Evolutionary conservation across 2,329 filamentous ascomycete genomes (phyloP), one percentile per base, ranked within the genome.

Genomic region (Sporothrix euskadiensis): DNA sequence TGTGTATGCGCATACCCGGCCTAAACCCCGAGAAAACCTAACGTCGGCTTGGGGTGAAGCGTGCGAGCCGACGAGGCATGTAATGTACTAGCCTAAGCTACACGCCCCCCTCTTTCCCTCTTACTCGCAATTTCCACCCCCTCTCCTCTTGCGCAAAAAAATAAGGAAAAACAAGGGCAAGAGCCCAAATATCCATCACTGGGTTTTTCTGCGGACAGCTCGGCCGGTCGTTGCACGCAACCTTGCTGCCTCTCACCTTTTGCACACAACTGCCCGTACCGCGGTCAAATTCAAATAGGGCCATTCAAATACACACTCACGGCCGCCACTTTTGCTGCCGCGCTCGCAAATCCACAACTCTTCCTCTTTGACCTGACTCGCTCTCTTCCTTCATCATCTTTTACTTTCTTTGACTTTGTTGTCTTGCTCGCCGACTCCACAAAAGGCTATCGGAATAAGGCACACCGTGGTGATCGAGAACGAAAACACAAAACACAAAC

Each of bases 231-330:
- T 72, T 72, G 78, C 81, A 78, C 80, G 80, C 80, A 76, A 74
- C 8, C 16, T 30, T 52, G 26, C 44, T n/a, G n/a, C 22, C 10
- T 70, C 16, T 32, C 30, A 19, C 76, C n/a, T 26, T 41, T 35
- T n/a, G 65, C 65, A 69, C 47, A 26, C 26, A 49, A 54, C 44
- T 26, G 66, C 47, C 16, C 47, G 77, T 80, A 78, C 79, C 78
- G 78, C 79, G 78, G 78, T 81, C 81, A 35, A 35, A 8, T 8
- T 35, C 1, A 81, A 81, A 82, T 80, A 81, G 26, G 26, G 26
- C 26, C 26, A 26, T 26, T 26, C 35, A 81, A 81, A 82, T 81
- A 81, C 79, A 78, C 79, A 79, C 79, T 78, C 78, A 75, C 76
- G 79, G 80, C 80, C 79, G 80, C 81, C 79, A 74, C 66, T 71